Evolutionary conservation across 129 eudicot species (phyloP).

Genomic region (Tanacetum coccineum): DNA sequence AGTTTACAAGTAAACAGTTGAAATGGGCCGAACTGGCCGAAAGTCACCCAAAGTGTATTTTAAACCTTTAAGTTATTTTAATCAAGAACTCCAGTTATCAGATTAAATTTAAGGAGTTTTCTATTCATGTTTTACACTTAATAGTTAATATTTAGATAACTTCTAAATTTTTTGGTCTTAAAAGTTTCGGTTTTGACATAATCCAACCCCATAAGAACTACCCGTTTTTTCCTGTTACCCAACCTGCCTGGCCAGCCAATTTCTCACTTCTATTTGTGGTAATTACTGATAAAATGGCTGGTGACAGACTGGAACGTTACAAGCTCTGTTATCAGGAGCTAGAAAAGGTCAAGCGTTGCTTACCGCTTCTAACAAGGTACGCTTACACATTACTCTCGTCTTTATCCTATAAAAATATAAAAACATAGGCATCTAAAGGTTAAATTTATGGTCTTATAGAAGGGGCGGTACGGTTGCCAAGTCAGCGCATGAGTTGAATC

Average conservation of each 20-base stretch:
- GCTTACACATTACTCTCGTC: not conserved
- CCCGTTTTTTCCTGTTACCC: not conserved
- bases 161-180: too few species aligned
- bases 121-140: too few species aligned
- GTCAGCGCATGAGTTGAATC: slow-evolving; percentile 85
- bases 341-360: slow-evolving; percentile 63
- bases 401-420: not conserved
- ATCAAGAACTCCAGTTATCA: not conserved
- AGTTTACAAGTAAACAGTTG: not conserved
- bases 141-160: too few species aligned
- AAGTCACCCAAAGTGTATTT: not conserved
- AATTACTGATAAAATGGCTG: not conserved
- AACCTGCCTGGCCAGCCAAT: not conserved
- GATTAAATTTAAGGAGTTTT: too few species aligned
- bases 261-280: not conserved
- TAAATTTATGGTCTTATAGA: slow-evolving; percentile 36
- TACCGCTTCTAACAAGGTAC: slow-evolving; percentile 70
- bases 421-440: not conserved
- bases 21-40: not conserved
- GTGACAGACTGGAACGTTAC: slow-evolving; percentile 75
- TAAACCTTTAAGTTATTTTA: not conserved
- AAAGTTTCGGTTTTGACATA: too few species aligned
- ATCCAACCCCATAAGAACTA: too few species aligned
- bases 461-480: slow-evolving; percentile 89
- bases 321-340: slow-evolving; percentile 85